A percentile compares a stretch with the other conserved stretches of the same genome.
These are phyloP conservation scores for Hypomontagnella submonticulosa DNA, from an alignment of 495 filamentous ascomycete genomes.

Conservation along the genomic window DNA sequence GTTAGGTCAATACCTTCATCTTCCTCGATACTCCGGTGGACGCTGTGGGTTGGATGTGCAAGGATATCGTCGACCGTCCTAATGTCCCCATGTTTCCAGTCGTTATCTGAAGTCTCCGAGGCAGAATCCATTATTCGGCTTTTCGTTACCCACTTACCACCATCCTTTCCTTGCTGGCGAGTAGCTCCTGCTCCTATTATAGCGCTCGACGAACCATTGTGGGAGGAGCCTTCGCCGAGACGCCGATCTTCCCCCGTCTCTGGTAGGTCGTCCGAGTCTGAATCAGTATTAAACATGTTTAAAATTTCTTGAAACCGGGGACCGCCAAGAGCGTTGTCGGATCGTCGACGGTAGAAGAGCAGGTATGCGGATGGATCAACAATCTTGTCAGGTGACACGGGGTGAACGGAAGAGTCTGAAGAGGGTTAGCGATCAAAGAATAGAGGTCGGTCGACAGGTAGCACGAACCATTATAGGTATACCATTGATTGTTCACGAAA, in stretches of 20 bases:
- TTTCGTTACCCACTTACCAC: constrained; percentile 61
- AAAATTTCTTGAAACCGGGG: constrained; percentile 75
- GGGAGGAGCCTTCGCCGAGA: constrained; percentile 85
- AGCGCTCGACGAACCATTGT: constrained; percentile 85
- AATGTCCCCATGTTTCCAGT: constrained; percentile 1
- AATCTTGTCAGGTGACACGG: constrained; percentile 44
- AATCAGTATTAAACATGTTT: constrained; percentile 62
- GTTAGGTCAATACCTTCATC: constrained; percentile 55
- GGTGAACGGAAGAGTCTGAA: constrained; percentile 76
- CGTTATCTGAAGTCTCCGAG: neutral
- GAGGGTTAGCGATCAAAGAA: constrained; percentile 37
- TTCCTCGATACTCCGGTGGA: constrained; percentile 45
- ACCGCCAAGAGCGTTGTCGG: constrained; percentile 78
- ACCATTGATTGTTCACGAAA: constrained; percentile 87
- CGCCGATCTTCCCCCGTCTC: constrained; percentile 84
- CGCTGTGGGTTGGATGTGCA: constrained; percentile 22
- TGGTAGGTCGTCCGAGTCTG: constrained; percentile 53
- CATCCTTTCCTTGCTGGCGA: constrained; percentile 75
- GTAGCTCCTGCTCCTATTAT: constrained; percentile 77
- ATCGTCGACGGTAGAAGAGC: constrained; percentile 93
- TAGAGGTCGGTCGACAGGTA: neutral
- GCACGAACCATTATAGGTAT: constrained; percentile 89
- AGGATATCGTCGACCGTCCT: constrained; percentile 19
- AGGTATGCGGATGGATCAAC: constrained; percentile 84
- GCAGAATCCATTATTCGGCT: constrained; percentile 14